These are phyloP conservation scores for Breviolum minutum DNA, from an alignment of 73 alveolate species.

Conservation along the genomic window DNA sequence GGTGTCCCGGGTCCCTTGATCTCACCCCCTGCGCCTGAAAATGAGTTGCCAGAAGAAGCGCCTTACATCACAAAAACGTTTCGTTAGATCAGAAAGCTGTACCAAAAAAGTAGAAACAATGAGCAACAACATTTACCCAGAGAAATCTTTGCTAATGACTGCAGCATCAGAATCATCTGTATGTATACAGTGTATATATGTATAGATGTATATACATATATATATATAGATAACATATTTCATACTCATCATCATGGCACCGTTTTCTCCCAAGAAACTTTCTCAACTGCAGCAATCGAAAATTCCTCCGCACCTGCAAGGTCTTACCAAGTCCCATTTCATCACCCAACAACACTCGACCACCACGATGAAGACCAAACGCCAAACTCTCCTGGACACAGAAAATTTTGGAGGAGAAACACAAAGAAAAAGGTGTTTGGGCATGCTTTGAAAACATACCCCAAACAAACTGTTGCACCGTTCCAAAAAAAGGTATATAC, in stretches of 20 bases:
- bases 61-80: neutral
- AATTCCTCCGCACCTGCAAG: conserved; percentile 85
- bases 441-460: neutral
- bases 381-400: conserved; percentile 97
- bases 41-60: conserved; percentile 54
- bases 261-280: neutral
- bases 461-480: neutral
- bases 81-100: no score
- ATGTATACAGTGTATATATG: neutral
- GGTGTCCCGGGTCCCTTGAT: neutral
- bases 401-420: no score
- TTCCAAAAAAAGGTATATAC: neutral
- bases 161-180: neutral
- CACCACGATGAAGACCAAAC: conserved; percentile 97
- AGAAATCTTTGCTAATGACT: no score
- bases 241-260: neutral
- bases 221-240: no score
- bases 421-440: no score
- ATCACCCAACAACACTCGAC: conserved; percentile 98
- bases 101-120: no score
- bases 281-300: neutral
- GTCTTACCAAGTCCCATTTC: conserved; percentile 99
- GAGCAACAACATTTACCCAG: no score
- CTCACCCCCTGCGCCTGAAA: neutral
- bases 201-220: no score